Conservation (phyloP, 768 basidiomycete species). For the Calvatia gigantea region DNA sequence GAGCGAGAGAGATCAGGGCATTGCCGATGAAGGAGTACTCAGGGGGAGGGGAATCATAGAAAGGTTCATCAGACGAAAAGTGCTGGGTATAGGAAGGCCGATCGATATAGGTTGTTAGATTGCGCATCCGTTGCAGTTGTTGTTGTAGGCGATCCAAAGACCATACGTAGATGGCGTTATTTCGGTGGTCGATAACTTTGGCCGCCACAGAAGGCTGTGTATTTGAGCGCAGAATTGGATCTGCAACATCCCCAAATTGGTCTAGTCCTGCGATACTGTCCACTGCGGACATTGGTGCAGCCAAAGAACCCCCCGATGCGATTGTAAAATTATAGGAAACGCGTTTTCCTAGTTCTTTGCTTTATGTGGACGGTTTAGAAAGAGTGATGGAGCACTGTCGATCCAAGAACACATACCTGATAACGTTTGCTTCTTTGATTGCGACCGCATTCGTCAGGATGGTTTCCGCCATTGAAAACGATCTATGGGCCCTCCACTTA, state of each 20-base stretch:
- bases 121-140: slow-evolving; percentile 91
- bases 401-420: slow-evolving; percentile 70
- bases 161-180: slow-evolving; percentile 90
- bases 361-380: no score
- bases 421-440: slow-evolving; percentile 93
- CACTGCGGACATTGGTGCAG: slow-evolving; percentile 76
- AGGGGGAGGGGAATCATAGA: slow-evolving; percentile 85
- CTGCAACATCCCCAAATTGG: slow-evolving; percentile 91
- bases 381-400: no score
- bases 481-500: slow-evolving; percentile 79
- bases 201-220: slow-evolving; percentile 83
- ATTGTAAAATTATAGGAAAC: slow-evolving; percentile 93
- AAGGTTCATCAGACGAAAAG: slow-evolving; percentile 90
- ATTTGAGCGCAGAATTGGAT: slow-evolving; percentile 67
- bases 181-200: slow-evolving; percentile 87
- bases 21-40: slow-evolving; percentile 93
- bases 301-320: slow-evolving; percentile 76
- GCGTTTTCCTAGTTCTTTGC: slow-evolving; percentile 83
- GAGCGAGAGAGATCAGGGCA: slow-evolving; percentile 75
- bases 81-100: slow-evolving; percentile 92
- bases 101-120: slow-evolving; percentile 84
- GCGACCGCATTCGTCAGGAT: slow-evolving; percentile 81
- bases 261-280: slow-evolving; percentile 85
- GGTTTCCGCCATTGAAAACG: slow-evolving; percentile 91
- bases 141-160: slow-evolving; percentile 85